Conservation (phyloP, 2,329 filamentous ascomycete genomes). For the Venturia nashicola region DNA sequence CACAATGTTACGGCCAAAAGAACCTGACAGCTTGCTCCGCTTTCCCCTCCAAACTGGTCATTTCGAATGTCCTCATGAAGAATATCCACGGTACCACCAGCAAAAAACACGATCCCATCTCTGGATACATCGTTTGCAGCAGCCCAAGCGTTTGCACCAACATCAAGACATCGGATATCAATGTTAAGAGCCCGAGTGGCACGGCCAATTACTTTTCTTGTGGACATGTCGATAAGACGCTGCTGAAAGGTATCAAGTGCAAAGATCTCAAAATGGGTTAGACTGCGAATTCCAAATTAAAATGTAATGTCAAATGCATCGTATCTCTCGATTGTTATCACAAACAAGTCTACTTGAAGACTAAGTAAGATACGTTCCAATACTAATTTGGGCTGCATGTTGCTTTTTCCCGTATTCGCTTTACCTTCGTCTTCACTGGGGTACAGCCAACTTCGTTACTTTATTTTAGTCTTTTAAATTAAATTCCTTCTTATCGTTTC, state of each 20-base stretch:
- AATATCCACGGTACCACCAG: constrained; percentile 1
- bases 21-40: constrained; percentile 43
- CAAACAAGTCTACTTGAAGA: too few species aligned
- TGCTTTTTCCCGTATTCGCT: too few species aligned
- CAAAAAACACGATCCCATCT: constrained; percentile 11
- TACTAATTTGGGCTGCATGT: too few species aligned
- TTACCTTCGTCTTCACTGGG: too few species aligned
- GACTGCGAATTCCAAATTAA: background rate
- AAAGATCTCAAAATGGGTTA: background rate
- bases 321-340: too few species aligned
- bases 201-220: background rate
- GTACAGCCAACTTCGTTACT: too few species aligned
- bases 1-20: constrained; percentile 47
- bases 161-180: background rate
- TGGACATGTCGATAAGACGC: background rate
- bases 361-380: too few species aligned
- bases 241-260: background rate
- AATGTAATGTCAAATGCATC: background rate
- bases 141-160: constrained; percentile 4
- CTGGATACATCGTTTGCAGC: constrained; percentile 1
- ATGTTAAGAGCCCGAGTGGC: background rate
- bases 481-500: too few species aligned
- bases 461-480: too few species aligned
- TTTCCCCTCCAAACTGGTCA: constrained; percentile 37
- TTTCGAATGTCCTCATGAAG: constrained; percentile 15